Evolutionary conservation across 176 grass and related monocot genomes (phyloP).

Genomic region (Saccharum spontaneum): DNA sequence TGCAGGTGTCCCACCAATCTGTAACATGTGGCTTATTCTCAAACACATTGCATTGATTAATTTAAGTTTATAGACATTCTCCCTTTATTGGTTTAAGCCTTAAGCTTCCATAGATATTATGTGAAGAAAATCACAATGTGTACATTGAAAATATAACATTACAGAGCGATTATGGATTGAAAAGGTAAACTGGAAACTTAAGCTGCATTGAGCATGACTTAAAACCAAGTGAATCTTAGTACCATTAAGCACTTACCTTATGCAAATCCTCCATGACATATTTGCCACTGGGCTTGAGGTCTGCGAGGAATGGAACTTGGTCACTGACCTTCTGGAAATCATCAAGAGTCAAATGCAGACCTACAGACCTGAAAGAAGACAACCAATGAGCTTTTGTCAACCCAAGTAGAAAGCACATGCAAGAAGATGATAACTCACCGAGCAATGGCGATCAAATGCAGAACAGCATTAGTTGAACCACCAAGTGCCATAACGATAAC

Average conservation of each 20-base stretch:
- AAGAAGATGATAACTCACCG: constrained; percentile 49
- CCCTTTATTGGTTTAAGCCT: neutral
- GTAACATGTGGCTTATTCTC: constrained; percentile 12
- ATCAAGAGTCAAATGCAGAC: constrained; percentile 85
- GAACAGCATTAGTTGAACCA: constrained; percentile 94
- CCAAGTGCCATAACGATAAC: constrained; percentile 96
- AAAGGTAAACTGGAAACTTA: neutral
- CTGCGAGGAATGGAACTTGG: constrained; percentile 92
- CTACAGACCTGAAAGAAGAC: constrained; percentile 78
- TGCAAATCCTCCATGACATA: constrained; percentile 99
- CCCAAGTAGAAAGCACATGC: neutral
- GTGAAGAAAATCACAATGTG: neutral
- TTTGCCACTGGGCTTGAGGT: constrained; percentile 97
- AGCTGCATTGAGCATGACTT: neutral
- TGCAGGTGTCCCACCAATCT: constrained; percentile 96
- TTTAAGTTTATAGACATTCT: neutral
- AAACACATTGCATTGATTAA: neutral
- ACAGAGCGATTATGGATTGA: neutral
- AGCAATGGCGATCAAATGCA: constrained; percentile 99
- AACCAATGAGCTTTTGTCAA: constrained; percentile 37
- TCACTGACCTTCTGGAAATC: constrained; percentile 99
- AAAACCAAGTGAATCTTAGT: constrained; percentile 21
- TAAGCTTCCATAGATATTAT: neutral
- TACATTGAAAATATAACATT: neutral
- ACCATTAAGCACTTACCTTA: constrained; percentile 58